Evolutionary conservation across 371 early-diverging fungal species (phyloP), one percentile per base, ranked within the genome.

Genomic region (Mucor indicus): DNA sequence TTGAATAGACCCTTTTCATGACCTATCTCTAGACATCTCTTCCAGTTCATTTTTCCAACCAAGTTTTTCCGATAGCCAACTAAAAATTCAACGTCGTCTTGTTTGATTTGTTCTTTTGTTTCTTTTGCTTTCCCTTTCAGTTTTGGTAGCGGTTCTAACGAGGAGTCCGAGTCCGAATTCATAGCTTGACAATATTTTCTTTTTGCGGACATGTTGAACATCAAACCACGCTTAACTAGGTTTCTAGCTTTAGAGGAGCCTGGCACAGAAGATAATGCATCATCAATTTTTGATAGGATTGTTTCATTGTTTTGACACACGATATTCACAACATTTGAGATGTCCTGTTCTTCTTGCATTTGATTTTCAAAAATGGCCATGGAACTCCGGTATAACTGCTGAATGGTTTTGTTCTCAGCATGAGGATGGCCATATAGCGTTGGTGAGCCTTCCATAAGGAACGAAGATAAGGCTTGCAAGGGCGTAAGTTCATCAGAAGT

Each of bases 21-120:
- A 17, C 46, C 35, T 35, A 46, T 36, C 35, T 16, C 15, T 11
- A 46, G 46, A 36, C 46, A 46, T 46, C 36, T 46, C 36, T 46
- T 36, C 46, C 36, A 44, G 44, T 44, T 44, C 32, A 44, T 44
- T 17, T 44, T 44, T 44, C 32, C 44, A 44, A 32, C 22, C 44
- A 31, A 6, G n/a, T 44, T 44, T 31, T 44, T 31, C 44, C 32
- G 44, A n/a, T 44, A 44, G 32, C 31, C 31, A 15, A 44, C 17
- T 17, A 46, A 12, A 36, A 46, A 46, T 36, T 46, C 46, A 46
- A 46, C 36, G 35, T 46, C 36, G 35, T 46, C 46, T 46, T 46
- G 46, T 36, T 46, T 46, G 32, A 35, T 6, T 5, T 35, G 5
- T 35, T 15, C 4, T 19, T 2, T 32, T 17, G 43, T 15, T 29